Evolutionary conservation across 495 filamentous ascomycete genomes (phyloP).

Genomic region (Hypoxylon lienhwacheense): DNA sequence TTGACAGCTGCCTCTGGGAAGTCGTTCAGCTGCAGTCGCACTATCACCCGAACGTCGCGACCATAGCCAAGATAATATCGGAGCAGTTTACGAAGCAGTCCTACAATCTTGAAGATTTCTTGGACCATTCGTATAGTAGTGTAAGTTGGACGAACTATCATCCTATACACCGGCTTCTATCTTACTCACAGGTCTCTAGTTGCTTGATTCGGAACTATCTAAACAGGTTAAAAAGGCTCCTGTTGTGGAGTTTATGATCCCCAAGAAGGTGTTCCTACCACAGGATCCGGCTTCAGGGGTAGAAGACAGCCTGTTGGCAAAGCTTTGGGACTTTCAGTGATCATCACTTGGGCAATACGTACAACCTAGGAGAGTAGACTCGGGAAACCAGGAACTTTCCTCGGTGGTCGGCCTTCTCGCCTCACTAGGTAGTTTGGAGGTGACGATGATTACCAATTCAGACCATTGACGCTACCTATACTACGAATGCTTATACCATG

Average conservation of each 20-base stretch:
- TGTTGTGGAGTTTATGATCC: conserved; percentile 91
- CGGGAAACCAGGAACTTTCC: conserved; percentile 10
- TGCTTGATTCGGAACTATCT: conserved; percentile 78
- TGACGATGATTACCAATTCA: conserved; percentile 9
- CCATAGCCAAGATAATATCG: conserved; percentile 87
- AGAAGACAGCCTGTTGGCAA: conserved; percentile 54
- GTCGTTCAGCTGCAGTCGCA: conserved; percentile 85
- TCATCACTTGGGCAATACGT: conserved; percentile 10
- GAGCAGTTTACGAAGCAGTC: conserved; percentile 97
- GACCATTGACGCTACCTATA: conserved; percentile 19
- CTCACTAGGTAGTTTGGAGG: conserved; percentile 8
- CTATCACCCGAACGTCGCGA: conserved; percentile 96
- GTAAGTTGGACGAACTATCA: conserved; percentile 52
- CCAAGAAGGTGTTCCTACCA: conserved; percentile 78
- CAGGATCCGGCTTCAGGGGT: conserved; percentile 48
- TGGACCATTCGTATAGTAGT: conserved; percentile 90
- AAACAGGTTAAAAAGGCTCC: conserved; percentile 83
- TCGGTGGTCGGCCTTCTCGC: conserved; percentile 5
- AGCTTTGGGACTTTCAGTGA: conserved; percentile 58
- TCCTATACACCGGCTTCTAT: background rate
- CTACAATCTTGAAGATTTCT: conserved; percentile 92
- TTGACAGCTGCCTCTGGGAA: conserved; percentile 96
- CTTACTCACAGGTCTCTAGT: conserved; percentile 49
- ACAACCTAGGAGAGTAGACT: conserved; percentile 5
- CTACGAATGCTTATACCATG: conserved; percentile 13